Evolutionary conservation across 75 land plant genomes (phyloP).

Genomic region (Picea sitchensis): DNA sequence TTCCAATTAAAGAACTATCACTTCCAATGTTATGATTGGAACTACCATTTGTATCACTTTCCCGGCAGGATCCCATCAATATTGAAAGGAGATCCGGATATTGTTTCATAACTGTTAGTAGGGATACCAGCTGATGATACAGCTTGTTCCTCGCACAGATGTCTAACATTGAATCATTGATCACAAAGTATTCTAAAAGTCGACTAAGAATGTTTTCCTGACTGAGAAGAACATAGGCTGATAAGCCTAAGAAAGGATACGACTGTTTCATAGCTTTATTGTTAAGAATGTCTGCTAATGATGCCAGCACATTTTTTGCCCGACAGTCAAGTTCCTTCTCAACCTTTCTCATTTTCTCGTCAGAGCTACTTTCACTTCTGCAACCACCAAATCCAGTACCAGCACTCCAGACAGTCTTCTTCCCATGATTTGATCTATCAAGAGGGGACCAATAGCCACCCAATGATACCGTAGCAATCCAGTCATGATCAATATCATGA

Average conservation of each 20-base stretch:
- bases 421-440: neutral
- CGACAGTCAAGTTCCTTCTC: constrained; percentile 6
- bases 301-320: neutral
- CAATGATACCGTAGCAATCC: no score
- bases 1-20: constrained; percentile 20
- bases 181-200: constrained; percentile 18
- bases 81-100: constrained; percentile 14
- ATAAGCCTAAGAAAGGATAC: constrained; percentile 3
- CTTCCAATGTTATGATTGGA: neutral
- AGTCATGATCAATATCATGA: no score
- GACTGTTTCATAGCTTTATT: neutral
- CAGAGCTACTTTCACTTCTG: neutral
- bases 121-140: constrained; percentile 16
- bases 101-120: constrained; percentile 1
- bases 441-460: neutral
- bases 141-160: constrained; percentile 27
- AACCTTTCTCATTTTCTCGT: neutral
- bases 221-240: neutral
- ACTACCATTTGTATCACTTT: constrained; percentile 5
- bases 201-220: constrained; percentile 10
- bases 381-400: constrained; percentile 10
- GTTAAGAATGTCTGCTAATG: neutral
- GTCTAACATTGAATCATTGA: constrained; percentile 39
- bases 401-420: neutral
- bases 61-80: constrained; percentile 12